Conservation (phyloP, 352 stramenopile species). For the Phytophthora gonapodyides region DNA sequence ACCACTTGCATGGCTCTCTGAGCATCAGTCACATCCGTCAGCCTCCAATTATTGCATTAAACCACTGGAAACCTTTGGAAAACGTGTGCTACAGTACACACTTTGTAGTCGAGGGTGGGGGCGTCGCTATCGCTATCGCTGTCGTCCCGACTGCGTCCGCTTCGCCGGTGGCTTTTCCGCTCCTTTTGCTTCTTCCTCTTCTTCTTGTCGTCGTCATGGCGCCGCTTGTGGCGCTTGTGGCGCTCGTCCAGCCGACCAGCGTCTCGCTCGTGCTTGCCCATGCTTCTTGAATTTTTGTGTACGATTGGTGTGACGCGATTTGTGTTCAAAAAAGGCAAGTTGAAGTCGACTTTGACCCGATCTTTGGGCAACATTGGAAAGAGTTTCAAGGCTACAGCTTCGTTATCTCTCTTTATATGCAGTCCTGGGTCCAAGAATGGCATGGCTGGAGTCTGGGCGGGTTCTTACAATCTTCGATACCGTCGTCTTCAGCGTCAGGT, state of each 20-base stretch:
- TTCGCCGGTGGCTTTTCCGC: conserved; percentile 26
- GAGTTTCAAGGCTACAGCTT: neutral
- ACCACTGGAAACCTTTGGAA: neutral
- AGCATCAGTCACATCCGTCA: neutral
- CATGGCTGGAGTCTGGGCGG: conserved; percentile 3
- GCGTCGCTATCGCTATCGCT: conserved; percentile 15
- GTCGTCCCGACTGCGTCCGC: conserved; percentile 19
- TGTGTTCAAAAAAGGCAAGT: conserved; percentile 13
- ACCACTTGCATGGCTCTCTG: conserved; percentile 54
- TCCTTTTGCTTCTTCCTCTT: conserved; percentile 41
- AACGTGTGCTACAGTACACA: neutral
- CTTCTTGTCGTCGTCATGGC: conserved; percentile 36
- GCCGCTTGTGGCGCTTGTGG: conserved; percentile 42
- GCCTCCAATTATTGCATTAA: neutral
- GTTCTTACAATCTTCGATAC: conserved; percentile 1
- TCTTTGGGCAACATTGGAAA: too few species aligned
- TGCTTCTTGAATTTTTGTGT: conserved; percentile 24
- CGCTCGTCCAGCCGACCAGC: conserved; percentile 34
- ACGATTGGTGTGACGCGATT: conserved; percentile 15
- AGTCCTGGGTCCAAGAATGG: conserved; percentile 9
- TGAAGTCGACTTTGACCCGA: conserved; percentile 14
- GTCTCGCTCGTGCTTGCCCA: conserved; percentile 39
- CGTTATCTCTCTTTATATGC: conserved; percentile 7
- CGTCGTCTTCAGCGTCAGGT: conserved; percentile 17
- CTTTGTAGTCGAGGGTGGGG: conserved; percentile 30